Evolutionary conservation across 192 early-diverging fungal genomes (phyloP).

Genomic region (Coemansia sp.): DNA sequence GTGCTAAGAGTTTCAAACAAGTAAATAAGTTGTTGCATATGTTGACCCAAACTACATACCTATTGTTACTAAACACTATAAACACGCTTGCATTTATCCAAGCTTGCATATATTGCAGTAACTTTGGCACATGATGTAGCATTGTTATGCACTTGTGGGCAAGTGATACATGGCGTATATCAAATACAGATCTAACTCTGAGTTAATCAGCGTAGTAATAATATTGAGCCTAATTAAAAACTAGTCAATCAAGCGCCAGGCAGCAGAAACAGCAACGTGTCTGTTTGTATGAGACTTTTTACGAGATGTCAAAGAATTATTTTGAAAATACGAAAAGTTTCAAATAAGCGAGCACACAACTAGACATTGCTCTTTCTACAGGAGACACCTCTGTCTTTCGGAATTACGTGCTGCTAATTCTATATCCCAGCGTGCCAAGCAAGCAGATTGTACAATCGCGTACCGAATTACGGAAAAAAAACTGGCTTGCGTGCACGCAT

Average conservation of each 20-base stretch:
- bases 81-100: conserved; percentile 14
- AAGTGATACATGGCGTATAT: background rate
- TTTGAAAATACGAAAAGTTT: too few relatives aligned
- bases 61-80: background rate
- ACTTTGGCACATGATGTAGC: background rate
- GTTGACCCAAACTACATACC: conserved; percentile 19
- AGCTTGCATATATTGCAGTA: conserved; percentile 10
- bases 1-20: background rate
- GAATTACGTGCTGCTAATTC: background rate
- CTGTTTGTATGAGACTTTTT: too few relatives aligned
- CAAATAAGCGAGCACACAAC: background rate
- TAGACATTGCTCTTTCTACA: background rate
- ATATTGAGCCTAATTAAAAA: too few relatives aligned
- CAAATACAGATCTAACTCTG: background rate
- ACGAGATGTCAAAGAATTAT: too few relatives aligned
- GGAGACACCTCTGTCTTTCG: background rate
- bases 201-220: too few relatives aligned
- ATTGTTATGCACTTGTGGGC: background rate
- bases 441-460: background rate
- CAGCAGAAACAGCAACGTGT: too few relatives aligned
- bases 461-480: background rate
- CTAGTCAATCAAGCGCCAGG: too few relatives aligned
- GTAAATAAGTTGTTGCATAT: background rate
- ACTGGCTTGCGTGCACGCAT: background rate
- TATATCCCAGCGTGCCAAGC: background rate